phyloP scores from a whole-genome alignment of 1,284 basidiomycete genomes.

The Grifola frondosa region DNA sequence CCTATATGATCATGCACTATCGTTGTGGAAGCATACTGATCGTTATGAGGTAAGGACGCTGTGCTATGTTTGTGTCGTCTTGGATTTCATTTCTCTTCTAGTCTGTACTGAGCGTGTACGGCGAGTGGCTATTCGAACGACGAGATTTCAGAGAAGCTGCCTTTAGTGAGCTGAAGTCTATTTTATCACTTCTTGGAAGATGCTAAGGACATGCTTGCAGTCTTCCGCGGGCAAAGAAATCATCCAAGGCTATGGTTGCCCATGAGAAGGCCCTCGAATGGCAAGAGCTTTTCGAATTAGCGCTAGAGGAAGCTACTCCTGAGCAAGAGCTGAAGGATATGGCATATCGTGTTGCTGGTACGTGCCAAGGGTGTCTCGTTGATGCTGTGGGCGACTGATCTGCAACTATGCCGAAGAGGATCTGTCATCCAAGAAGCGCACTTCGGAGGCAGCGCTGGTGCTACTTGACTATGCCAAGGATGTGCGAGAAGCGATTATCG shows the following conservation, averaged over 20 bases:
- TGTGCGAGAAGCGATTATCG: slow-evolving; percentile 75
- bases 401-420: slow-evolving; percentile 62
- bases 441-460: slow-evolving; percentile 80
- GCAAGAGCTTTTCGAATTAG: slow-evolving; percentile 88
- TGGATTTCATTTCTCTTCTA: slow-evolving; percentile 4
- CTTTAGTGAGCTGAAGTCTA: slow-evolving; percentile 50
- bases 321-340: slow-evolving; percentile 59
- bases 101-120: slow-evolving; percentile 75
- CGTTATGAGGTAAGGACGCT: slow-evolving; percentile 54
- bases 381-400: too few species aligned
- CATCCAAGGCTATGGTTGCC: slow-evolving; percentile 77
- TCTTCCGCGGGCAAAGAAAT: slow-evolving; percentile 69
- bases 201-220: slow-evolving; percentile 37
- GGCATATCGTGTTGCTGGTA: slow-evolving; percentile 77
- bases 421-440: slow-evolving; percentile 75
- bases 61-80: background rate
- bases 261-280: slow-evolving; percentile 86
- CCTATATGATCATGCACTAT: slow-evolving; percentile 74
- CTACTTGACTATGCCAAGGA: slow-evolving; percentile 86
- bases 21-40: slow-evolving; percentile 68
- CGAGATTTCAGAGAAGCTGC: slow-evolving; percentile 86
- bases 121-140: slow-evolving; percentile 85
- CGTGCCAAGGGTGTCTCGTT: too few species aligned
- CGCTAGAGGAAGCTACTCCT: slow-evolving; percentile 44
- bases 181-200: too few species aligned